phyloP scores from a whole-genome alignment of 116 monocot species.

The Trichopus zeylanicus region DNA sequence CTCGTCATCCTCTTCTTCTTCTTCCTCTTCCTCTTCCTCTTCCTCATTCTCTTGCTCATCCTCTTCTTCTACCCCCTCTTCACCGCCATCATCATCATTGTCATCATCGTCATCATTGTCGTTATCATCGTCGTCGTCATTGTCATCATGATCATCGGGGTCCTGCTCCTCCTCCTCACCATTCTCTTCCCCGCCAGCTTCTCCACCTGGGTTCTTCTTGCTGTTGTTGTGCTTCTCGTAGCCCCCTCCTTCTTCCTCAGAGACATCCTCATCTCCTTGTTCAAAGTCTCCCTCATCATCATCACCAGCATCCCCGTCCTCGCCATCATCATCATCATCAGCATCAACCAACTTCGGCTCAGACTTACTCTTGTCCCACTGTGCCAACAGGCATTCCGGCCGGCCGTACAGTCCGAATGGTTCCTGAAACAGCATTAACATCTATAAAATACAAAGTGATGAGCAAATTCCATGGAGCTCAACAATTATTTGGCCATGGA shows the following conservation, averaged over 20 bases:
- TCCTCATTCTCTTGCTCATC: conserved; percentile 19
- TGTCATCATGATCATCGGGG: not conserved
- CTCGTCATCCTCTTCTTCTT: conserved; percentile 43
- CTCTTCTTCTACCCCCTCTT: conserved; percentile 14
- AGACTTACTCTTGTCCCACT: not conserved
- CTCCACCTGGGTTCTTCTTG: conserved; percentile 19
- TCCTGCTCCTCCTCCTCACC: conserved; percentile 12
- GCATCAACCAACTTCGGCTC: conserved; percentile 28
- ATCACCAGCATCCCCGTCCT: conserved; percentile 26
- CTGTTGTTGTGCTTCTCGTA: conserved; percentile 18
- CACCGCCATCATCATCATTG: conserved; percentile 18
- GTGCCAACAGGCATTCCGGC: not conserved
- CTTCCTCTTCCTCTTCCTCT: conserved; percentile 18
- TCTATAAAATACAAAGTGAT: not conserved
- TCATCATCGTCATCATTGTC: conserved; percentile 21
- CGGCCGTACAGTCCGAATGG: not conserved
- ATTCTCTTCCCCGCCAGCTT: conserved; percentile 11
- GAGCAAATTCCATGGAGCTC: not conserved
- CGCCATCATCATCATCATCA: conserved; percentile 26
- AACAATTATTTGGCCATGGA: not conserved
- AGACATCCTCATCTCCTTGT: conserved; percentile 24
- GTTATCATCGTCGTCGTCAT: not conserved
- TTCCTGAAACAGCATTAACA: no score
- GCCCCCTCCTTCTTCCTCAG: conserved; percentile 22
- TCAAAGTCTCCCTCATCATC: conserved; percentile 20